phyloP scores from a whole-genome alignment of 345 rosid species.

The Moricandia arvensis region DNA sequence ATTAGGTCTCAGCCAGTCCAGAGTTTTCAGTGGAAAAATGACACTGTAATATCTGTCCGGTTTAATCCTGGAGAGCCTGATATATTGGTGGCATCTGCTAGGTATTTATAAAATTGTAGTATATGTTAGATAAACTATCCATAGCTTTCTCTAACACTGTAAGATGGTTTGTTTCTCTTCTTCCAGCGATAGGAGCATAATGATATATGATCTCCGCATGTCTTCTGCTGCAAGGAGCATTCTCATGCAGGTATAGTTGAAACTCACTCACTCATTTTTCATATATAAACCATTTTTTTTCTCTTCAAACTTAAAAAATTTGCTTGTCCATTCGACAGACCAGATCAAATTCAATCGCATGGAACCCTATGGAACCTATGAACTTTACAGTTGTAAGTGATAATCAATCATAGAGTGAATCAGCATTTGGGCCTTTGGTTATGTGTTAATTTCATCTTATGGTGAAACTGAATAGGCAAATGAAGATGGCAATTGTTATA shows the following conservation, averaged over 20 bases:
- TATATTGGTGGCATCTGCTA: constrained; percentile 74
- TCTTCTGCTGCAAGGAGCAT: constrained; percentile 75
- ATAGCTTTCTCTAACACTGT: constrained; percentile 5
- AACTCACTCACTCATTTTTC: not conserved
- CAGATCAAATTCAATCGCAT: constrained; percentile 80
- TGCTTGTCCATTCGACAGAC: constrained; percentile 55
- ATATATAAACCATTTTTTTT: not conserved
- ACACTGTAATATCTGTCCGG: constrained; percentile 77
- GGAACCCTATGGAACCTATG: constrained; percentile 99
- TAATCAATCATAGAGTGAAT: constrained; percentile 1
- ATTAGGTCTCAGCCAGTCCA: constrained; percentile 88
- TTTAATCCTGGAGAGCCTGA: constrained; percentile 95
- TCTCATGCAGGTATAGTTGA: constrained; percentile 68
- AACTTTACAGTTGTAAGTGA: constrained; percentile 90
- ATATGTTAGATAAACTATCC: not conserved
- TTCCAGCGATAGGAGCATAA: constrained; percentile 76
- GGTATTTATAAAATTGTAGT: constrained; percentile 45
- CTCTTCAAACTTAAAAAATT: not conserved
- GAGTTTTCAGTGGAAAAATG: constrained; percentile 83
- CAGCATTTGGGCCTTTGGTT: not conserved
- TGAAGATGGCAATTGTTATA: constrained; percentile 94
- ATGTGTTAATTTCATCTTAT: not conserved
- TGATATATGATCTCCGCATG: constrained; percentile 80
- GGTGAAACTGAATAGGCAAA: constrained; percentile 66
- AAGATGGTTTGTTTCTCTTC: constrained; percentile 12